phyloP scores from a whole-genome alignment of 2,329 filamentous ascomycete genomes.

The Cladophialophora psammophila region DNA sequence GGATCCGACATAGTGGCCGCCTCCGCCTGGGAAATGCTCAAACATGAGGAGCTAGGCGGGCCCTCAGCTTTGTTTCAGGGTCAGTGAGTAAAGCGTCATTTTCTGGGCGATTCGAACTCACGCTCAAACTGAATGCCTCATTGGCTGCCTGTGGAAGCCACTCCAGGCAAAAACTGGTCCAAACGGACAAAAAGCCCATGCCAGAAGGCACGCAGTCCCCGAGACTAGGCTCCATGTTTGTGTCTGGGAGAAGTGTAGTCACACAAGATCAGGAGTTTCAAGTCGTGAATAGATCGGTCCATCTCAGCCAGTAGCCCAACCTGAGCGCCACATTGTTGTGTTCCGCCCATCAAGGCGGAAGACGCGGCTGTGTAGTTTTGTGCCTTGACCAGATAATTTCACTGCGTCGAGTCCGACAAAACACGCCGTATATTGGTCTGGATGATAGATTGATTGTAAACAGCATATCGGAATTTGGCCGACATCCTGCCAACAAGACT shows the following conservation, averaged over 20 bases:
- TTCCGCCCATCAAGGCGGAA: background rate
- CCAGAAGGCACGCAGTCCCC: background rate
- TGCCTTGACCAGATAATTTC: background rate
- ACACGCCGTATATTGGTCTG: background rate
- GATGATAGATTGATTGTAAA: background rate
- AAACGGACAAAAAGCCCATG: background rate
- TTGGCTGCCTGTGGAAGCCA: background rate
- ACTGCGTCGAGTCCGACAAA: background rate
- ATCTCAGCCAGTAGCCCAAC: background rate
- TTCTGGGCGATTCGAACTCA: background rate
- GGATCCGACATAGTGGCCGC: background rate
- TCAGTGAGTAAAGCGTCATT: background rate
- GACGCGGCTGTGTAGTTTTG: background rate
- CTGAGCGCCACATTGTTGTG: background rate
- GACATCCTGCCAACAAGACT: background rate
- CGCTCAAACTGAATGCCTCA: background rate
- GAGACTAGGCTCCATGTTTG: background rate
- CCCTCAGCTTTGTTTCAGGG: background rate
- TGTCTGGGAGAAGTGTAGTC: background rate
- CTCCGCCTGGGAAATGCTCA: background rate
- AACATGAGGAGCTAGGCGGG: background rate
- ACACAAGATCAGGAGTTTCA: background rate
- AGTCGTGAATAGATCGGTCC: background rate
- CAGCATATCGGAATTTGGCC: background rate
- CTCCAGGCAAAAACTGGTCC: background rate